Evolutionary conservation across 192 early-diverging fungal genomes (phyloP).

Genomic region (Backusella parvicylindrica): DNA sequence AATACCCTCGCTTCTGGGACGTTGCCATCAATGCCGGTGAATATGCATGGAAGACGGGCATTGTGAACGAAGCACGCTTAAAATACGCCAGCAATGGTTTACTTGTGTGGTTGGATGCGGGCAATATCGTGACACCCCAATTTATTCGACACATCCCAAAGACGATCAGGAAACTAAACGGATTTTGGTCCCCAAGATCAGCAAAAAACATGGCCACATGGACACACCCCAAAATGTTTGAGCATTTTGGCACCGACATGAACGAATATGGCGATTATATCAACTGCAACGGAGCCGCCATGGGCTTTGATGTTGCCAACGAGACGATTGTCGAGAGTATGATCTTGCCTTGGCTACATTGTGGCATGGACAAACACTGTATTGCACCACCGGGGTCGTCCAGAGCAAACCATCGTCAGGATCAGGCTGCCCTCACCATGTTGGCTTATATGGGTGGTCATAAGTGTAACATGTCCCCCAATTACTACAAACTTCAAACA

Average conservation of each 20-base stretch:
- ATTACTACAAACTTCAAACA: slow-evolving; percentile 9
- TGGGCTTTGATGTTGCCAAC: slow-evolving; percentile 42
- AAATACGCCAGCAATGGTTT: slow-evolving; percentile 36
- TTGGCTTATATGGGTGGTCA: slow-evolving; percentile 36
- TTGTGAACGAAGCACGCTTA: slow-evolving; percentile 44
- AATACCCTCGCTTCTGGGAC: slow-evolving; percentile 51
- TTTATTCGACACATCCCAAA: slow-evolving; percentile 43
- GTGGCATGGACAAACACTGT: slow-evolving; percentile 39
- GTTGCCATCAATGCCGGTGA: slow-evolving; percentile 45
- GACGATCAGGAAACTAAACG: slow-evolving; percentile 31
- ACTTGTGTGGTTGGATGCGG: slow-evolving; percentile 50
- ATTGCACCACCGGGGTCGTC: slow-evolving; percentile 50
- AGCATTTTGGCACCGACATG: slow-evolving; percentile 32
- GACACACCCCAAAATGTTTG: slow-evolving; percentile 46
- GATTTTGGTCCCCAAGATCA: slow-evolving; percentile 49
- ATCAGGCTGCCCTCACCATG: slow-evolving; percentile 50
- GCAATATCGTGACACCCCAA: slow-evolving; percentile 40
- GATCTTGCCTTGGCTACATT: slow-evolving; percentile 42
- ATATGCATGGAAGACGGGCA: slow-evolving; percentile 57
- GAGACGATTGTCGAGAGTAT: slow-evolving; percentile 30
- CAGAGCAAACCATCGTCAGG: slow-evolving; percentile 48
- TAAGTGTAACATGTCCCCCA: slow-evolving; percentile 27
- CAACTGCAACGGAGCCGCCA: slow-evolving; percentile 49
- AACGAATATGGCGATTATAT: slow-evolving; percentile 27
- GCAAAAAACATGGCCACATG: slow-evolving; percentile 36